These are phyloP conservation scores for Sporothrix phasma DNA, from an alignment of 2,329 filamentous ascomycete species.

Conservation along the genomic window DNA sequence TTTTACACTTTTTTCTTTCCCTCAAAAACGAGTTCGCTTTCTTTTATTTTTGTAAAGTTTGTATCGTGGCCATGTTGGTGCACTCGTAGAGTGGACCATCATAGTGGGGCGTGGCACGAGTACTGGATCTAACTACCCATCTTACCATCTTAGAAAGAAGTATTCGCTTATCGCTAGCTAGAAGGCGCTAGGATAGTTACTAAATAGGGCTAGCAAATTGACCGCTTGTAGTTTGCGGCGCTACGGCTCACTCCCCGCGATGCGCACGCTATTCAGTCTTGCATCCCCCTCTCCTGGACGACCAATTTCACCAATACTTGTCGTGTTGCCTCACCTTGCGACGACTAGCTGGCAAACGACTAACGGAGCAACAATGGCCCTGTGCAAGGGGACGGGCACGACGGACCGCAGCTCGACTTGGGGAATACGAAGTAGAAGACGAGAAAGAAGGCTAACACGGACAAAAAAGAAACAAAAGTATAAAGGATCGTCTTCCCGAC, in stretches of 20 bases:
- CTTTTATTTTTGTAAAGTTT: too few relatives aligned
- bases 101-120: too few relatives aligned
- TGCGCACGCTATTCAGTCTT: background rate
- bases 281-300: background rate
- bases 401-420: background rate
- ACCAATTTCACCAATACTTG: background rate
- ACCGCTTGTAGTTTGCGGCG: background rate
- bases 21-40: too few relatives aligned
- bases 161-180: too few relatives aligned
- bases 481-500: background rate
- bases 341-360: conserved; percentile 2
- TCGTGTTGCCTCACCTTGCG: background rate
- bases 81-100: too few relatives aligned
- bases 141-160: too few relatives aligned
- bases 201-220: too few relatives aligned
- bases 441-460: background rate
- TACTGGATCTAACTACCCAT: too few relatives aligned
- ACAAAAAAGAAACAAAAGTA: background rate
- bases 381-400: conserved; percentile 5
- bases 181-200: too few relatives aligned
- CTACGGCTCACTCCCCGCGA: conserved; percentile 2
- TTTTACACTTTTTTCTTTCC: too few relatives aligned
- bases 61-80: too few relatives aligned
- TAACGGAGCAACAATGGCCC: conserved; percentile 4
- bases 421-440: background rate